phyloP scores from a whole-genome alignment of 257 asterid genomes.

The Thymus mandschuricus region DNA sequence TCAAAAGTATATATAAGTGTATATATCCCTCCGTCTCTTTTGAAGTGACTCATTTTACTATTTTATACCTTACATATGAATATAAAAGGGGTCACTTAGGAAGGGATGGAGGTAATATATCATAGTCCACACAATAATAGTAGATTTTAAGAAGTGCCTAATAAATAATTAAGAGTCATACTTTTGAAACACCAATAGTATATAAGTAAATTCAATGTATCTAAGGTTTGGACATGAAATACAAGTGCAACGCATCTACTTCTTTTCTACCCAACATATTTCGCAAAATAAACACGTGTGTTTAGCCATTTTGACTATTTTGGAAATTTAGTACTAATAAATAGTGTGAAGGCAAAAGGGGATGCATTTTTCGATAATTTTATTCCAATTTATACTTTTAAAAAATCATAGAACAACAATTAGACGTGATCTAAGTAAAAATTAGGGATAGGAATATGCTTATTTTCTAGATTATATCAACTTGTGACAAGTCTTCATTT shows the following conservation, averaged over 20 bases:
- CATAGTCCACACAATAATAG: too few relatives aligned
- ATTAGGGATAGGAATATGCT: constrained; percentile 10
- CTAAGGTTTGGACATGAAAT: background rate
- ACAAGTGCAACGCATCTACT: constrained; percentile 24
- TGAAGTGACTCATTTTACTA: too few relatives aligned
- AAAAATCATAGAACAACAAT: constrained; percentile 3
- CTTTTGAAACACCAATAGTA: too few relatives aligned
- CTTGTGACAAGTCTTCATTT: constrained; percentile 2
- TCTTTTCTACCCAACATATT: background rate
- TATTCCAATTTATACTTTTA: background rate
- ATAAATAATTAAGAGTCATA: background rate
- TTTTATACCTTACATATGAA: too few relatives aligned
- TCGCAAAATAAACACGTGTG: background rate
- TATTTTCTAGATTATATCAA: background rate
- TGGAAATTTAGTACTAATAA: background rate
- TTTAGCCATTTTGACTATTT: background rate
- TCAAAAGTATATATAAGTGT: too few relatives aligned
- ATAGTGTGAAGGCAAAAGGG: background rate
- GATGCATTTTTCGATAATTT: background rate
- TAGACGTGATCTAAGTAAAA: background rate
- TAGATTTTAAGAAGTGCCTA: background rate
- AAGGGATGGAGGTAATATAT: too few relatives aligned
- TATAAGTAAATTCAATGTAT: constrained; percentile 2
- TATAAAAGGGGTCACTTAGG: too few relatives aligned
- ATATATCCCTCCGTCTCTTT: too few relatives aligned